phyloP scores from a whole-genome alignment of 805 yeast species.

The Starmerella stigmatis region DNA sequence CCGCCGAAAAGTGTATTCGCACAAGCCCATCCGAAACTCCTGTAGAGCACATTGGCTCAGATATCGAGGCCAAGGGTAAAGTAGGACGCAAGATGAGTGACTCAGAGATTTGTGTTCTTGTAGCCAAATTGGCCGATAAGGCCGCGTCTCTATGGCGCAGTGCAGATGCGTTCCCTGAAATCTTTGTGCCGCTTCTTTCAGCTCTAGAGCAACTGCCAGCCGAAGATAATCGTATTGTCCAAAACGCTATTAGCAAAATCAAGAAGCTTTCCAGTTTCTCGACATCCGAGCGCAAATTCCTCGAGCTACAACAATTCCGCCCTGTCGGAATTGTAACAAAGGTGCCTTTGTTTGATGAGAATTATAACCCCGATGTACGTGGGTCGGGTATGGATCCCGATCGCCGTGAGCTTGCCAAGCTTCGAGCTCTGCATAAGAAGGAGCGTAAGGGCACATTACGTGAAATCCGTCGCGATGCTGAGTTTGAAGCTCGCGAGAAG shows the following conservation, averaged over 20 bases:
- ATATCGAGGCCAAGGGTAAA: neutral
- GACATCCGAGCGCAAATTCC: conserved; percentile 48
- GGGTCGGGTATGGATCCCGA: conserved; percentile 76
- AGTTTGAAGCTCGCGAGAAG: conserved; percentile 77
- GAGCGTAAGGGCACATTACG: conserved; percentile 81
- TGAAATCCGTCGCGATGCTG: conserved; percentile 81
- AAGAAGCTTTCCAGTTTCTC: conserved; percentile 34
- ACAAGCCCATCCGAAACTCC: neutral
- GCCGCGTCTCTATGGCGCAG: conserved; percentile 29
- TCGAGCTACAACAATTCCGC: conserved; percentile 70
- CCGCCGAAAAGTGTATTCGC: conserved; percentile 14
- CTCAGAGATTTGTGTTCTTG: conserved; percentile 13
- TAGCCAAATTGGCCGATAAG: conserved; percentile 11
- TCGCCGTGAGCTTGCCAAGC: conserved; percentile 72
- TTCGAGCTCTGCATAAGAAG: conserved; percentile 76
- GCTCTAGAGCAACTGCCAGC: conserved; percentile 22
- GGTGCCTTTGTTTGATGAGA: conserved; percentile 89
- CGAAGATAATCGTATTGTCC: conserved; percentile 7
- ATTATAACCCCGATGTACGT: conserved; percentile 90
- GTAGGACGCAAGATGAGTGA: neutral
- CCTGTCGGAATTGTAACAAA: conserved; percentile 74
- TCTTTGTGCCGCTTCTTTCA: conserved; percentile 22
- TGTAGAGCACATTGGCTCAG: neutral
- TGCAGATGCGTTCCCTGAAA: conserved; percentile 26
- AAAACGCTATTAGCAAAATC: conserved; percentile 33